Evolutionary conservation across 495 filamentous ascomycete species (phyloP), one percentile per base, ranked within the genome.

Genomic region (Podospora comata): DNA sequence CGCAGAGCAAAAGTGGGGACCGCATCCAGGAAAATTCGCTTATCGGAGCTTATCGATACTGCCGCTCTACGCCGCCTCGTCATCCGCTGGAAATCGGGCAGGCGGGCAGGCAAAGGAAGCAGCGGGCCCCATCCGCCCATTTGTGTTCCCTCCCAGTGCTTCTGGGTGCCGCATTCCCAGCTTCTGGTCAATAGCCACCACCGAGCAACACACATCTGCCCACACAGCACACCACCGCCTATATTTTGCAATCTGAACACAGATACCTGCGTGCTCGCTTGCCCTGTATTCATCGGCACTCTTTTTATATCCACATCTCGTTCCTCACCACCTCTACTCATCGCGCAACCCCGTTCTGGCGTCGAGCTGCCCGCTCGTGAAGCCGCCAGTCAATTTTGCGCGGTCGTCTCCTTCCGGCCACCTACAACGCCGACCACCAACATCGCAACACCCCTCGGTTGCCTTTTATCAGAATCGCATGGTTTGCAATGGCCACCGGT

Each of bases 401-500:
- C 71, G 70, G 65, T 34, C 59, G 57, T 53, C 66, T 53, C 34
- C 60, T 68, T 44, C 64, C 68, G 61, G 53, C 66, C 67, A 67
- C 65, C 27, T 60, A 68, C 64, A 32, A 67, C 66, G 16, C 64
- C 19, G 60, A 64, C 34, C 69, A 53, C 55, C 67, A 60, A 68
- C 73, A 70, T 62, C 72, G 64, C 68, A 54, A 68, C 58, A 19
- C 7, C 60, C 48, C 16, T 60, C 30, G 20, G 20, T n/a, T 39
- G 15, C 13, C 16, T 57, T 32, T 64, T 34, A 53, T 30, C 64
- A 39, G 27, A 68, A 39, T 67, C 71, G 70, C 64, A 77, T 73
- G 71, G 66, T 73, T 48, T 68, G 77, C 73, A 64, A 83, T 83
- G 81, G 80, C 79, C 56, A 80, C 78, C 53, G 80, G 80, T 73